Evolutionary conservation across 1,284 basidiomycete genomes (phyloP), one percentile per base, ranked within the genome.

Genomic region (Inonotus hispidus): DNA sequence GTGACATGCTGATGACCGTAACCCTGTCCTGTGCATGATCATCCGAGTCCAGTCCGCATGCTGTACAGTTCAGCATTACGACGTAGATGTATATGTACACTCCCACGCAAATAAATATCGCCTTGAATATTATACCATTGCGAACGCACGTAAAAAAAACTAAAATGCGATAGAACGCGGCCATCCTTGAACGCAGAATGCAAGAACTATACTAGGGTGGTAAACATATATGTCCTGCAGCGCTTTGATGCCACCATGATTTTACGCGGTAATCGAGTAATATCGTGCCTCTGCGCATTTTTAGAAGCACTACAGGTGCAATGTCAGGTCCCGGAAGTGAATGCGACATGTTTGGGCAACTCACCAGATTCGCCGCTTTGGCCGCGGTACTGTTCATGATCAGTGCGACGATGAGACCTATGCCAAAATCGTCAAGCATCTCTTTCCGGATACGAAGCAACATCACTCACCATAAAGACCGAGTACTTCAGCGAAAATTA

Each of bases 401-500:
- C 8, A 65, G 54, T 32, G 65, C 63, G 38, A 65, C 65, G 54
- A 66, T 65, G 25, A 66, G 63, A 35, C 58, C 68, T 61, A 21
- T 7, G 8, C 8, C 21, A 38, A 38, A 27, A n/a, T n/a, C 1
- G 11, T 4, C 11, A 37, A 23, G n/a, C 41, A 3, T 37, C 37
- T 29, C 16, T 1, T 11, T 16, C 5, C 39, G 3, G 13, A 35
- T 16, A 38, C 16, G 19, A 37, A 6, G 19, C 27, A 46, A 23
- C 11, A 23, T 3, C 27, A 41, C 27, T 45, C 14, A 61, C 92
- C 93, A 71, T 95, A 95, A 58, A 95, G 75, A 61, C 93, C 93
- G 70, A 98, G 76, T 38, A 98, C 95, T 75, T 98, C 95, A 58
- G 92, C 93, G 72, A 97, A 95, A 74, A 96, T 96, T 71, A 95